Conservation (phyloP, 106 monocot genomes). For the Dendrobium nobile region DNA sequence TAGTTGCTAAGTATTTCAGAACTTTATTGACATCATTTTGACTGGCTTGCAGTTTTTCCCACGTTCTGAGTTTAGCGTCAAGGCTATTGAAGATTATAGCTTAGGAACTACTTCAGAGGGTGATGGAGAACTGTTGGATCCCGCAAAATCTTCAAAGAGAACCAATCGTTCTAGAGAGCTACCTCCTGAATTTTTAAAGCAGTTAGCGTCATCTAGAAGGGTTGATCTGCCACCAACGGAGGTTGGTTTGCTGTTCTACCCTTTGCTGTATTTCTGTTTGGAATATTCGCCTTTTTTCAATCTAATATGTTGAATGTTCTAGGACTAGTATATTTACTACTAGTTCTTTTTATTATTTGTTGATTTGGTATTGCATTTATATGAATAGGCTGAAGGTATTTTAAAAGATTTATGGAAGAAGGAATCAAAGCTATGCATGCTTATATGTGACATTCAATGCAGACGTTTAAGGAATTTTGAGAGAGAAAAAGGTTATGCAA, state of each 20-base stretch:
- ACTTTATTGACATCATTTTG: neutral
- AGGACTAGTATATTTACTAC: neutral
- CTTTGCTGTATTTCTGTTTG: neutral
- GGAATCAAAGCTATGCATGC: conserved; percentile 47
- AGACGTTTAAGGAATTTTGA: conserved; percentile 15
- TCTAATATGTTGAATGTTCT: neutral
- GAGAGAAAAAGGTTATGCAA: conserved; percentile 28
- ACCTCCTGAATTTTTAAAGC: conserved; percentile 27
- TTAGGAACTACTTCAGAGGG: conserved; percentile 13
- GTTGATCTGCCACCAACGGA: conserved; percentile 50
- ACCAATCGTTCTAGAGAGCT: conserved; percentile 11
- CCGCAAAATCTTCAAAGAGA: conserved; percentile 7
- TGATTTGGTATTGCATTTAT: neutral
- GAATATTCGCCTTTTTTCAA: neutral
- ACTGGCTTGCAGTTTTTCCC: conserved; percentile 26
- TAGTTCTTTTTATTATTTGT: neutral
- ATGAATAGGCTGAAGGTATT: conserved; percentile 57
- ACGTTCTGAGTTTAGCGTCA: conserved; percentile 27
- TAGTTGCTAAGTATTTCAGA: neutral
- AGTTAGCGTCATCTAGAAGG: conserved; percentile 29
- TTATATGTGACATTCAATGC: conserved; percentile 70
- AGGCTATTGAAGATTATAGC: conserved; percentile 33
- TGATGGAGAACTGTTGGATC: conserved; percentile 18
- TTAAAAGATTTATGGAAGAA: conserved; percentile 63
- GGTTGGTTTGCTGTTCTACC: conserved; percentile 23